Base-by-base conservation (phyloP, 2,329 filamentous ascomycete genomes). In the Pestalotiopsis sp. region DNA sequence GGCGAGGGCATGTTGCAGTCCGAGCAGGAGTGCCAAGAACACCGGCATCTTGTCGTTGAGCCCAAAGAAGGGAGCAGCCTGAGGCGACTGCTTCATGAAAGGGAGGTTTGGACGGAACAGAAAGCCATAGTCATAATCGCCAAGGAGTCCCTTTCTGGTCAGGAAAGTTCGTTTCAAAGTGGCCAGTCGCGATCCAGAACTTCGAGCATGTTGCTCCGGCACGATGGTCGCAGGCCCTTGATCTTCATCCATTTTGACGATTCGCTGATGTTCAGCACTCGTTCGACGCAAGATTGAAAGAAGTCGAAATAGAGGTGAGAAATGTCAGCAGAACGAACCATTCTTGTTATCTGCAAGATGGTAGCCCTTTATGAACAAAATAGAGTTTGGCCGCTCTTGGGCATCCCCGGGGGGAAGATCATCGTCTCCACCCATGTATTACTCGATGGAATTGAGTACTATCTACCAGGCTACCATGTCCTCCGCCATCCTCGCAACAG, bases 81-180 rank as follows among this genome's bases (percentile, higher is more conserved):
- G 80, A 41, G 79, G 78, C 4, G 82, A 75, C 78, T 87, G 89
- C 76, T 87, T 90, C 85, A 96, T 90, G 80, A 97, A 97, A 0
- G 95, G 95, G 25, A 97, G 81, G 73, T 93, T 94, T 1, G 89
- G 93, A 25, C 84, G 89, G 85, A 98, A 97, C 56, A 98, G 90
- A 76, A 94, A 96, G 45, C 80, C 92, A 86, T 98, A 98, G 85
- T 98, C 92, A 80, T 98, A 98, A 74, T 90, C 86, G 71, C 95
- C 95, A 68, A 98, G 80, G 31, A 97, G 86, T 13, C 95, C 95
- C 1, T 94, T 87, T 70, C 84, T 90, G 60, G 87, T 89, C 66
- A 85, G 80, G 71, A 89, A 85, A 5, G 82, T 80, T 69, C 80
- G 81, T 73, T 77, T 82, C 67, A 81, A 27, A 58, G 72, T 57